phyloP scores from a whole-genome alignment of 768 basidiomycete genomes.

The Paxillus ammoniavirescens region DNA sequence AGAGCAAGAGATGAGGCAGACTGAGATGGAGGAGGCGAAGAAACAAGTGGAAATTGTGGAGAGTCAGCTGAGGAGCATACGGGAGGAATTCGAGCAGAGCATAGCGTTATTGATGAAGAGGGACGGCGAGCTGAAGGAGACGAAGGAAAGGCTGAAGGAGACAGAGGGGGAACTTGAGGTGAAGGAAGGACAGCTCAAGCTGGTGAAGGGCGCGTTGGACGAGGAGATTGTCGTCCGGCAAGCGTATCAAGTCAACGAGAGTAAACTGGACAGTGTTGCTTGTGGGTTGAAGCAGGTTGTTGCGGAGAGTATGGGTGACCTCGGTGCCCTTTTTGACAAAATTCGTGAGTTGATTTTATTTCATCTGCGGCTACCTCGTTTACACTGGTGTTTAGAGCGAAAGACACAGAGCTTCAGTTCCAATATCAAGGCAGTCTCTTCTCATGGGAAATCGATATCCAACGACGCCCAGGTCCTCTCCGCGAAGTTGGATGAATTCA shows the following conservation, averaged over 20 bases:
- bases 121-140: constrained; percentile 71
- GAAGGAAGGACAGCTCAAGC: constrained; percentile 57
- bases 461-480: constrained; percentile 53
- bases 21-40: constrained; percentile 79
- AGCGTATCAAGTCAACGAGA: constrained; percentile 77
- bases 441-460: constrained; percentile 59
- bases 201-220: constrained; percentile 59
- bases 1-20: constrained; percentile 75
- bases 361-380: neutral
- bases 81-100: constrained; percentile 92
- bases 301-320: constrained; percentile 67
- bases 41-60: constrained; percentile 83
- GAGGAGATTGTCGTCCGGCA: constrained; percentile 79
- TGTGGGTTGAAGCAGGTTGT: constrained; percentile 61
- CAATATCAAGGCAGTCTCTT: constrained; percentile 64
- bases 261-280: constrained; percentile 69
- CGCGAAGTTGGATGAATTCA: constrained; percentile 59
- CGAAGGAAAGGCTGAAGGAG: constrained; percentile 53
- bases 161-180: constrained; percentile 51
- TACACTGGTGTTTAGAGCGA: constrained; percentile 53
- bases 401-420: constrained; percentile 60
- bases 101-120: constrained; percentile 71
- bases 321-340: constrained; percentile 74
- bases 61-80: constrained; percentile 71
- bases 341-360: constrained; percentile 54